A percentile compares a stretch with the other conserved stretches of the same genome.
Conservation (phyloP, 306 rosid species). For the Fagus crenata region DNA sequence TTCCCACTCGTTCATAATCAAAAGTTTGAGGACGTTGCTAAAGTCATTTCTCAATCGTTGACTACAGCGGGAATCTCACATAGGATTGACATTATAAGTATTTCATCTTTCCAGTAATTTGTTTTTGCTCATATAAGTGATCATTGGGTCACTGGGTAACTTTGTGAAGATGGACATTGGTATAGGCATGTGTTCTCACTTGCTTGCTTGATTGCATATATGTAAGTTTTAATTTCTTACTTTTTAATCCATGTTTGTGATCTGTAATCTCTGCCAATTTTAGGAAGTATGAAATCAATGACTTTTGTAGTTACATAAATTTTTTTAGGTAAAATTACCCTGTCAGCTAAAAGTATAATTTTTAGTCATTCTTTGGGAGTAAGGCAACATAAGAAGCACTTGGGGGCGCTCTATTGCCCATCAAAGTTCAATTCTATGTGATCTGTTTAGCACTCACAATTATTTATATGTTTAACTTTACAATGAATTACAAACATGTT, state of each 20-base stretch:
- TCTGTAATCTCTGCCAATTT: neutral
- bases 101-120: conserved; percentile 5
- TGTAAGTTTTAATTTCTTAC: neutral
- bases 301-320: neutral
- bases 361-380: neutral
- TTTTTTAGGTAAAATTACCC: neutral
- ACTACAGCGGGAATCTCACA: conserved; percentile 77
- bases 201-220: neutral
- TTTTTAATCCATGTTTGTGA: neutral
- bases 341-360: neutral
- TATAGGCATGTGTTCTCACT: neutral
- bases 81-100: conserved; percentile 84
- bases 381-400: neutral
- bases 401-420: neutral
- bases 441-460: neutral
- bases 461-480: neutral
- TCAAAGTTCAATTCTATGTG: no score
- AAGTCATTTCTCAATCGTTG: conserved; percentile 73
- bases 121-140: neutral
- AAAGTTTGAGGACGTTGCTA: conserved; percentile 77
- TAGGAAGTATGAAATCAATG: neutral
- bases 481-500: neutral
- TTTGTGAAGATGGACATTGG: neutral
- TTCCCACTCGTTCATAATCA: conserved; percentile 93
- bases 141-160: neutral